phyloP scores from a whole-genome alignment of 176 grass and related monocot species.

The Chrysopogon serrulatus region DNA sequence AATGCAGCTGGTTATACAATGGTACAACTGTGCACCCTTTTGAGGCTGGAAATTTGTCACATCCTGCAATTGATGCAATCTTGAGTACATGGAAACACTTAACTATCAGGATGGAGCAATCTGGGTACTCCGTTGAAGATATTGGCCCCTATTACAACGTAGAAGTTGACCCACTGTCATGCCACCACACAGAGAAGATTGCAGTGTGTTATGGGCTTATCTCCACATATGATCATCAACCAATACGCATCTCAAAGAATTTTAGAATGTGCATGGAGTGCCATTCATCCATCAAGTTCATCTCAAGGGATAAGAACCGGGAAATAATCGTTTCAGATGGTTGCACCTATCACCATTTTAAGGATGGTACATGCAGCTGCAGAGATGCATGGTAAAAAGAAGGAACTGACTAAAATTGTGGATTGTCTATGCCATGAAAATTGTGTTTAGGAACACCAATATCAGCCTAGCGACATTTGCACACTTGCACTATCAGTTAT shows the following conservation, averaged over 20 bases:
- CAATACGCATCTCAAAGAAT: constrained; percentile 60
- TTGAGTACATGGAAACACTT: constrained; percentile 43
- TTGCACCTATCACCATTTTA: constrained; percentile 59
- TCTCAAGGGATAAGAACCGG: constrained; percentile 32
- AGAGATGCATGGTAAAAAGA: constrained; percentile 44
- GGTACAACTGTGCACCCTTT: constrained; percentile 36
- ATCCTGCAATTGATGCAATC: constrained; percentile 46
- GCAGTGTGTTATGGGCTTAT: constrained; percentile 54
- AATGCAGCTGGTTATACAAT: constrained; percentile 47
- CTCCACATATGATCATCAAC: constrained; percentile 27
- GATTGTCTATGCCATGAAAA: constrained; percentile 12
- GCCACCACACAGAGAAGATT: constrained; percentile 66
- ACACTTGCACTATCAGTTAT: not conserved
- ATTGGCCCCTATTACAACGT: constrained; percentile 41
- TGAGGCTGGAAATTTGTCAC: constrained; percentile 54
- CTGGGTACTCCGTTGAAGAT: constrained; percentile 38
- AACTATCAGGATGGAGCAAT: constrained; percentile 47
- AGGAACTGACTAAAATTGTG: not conserved
- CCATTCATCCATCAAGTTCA: constrained; percentile 57
- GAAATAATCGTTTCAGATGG: constrained; percentile 58
- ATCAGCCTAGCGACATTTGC: not conserved
- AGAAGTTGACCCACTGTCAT: constrained; percentile 57
- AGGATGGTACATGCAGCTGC: constrained; percentile 46
- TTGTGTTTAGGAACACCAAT: not conserved
- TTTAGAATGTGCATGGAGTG: constrained; percentile 67